Percentiles rank a stretch among this genome's conserved stretches.
Conservation (phyloP, 106 monocot genomes). For the Cymbidium sinense region DNA sequence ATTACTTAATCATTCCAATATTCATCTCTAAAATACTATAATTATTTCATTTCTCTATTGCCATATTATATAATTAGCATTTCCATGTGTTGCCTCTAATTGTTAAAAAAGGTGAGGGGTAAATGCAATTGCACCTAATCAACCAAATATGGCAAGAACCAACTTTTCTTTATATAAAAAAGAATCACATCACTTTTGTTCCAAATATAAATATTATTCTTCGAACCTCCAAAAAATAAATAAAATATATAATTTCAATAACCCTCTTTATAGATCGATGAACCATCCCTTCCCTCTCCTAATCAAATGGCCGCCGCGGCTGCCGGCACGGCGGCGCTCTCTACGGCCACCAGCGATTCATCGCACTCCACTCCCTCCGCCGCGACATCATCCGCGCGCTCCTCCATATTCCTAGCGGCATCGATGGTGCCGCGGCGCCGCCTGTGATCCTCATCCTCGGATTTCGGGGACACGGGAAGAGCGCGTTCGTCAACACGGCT, state of each 20-base stretch:
- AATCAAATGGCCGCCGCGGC: conserved; percentile 35
- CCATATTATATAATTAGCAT: neutral
- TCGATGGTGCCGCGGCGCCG: conserved; percentile 11
- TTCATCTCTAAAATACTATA: too few relatives aligned
- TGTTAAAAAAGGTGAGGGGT: neutral
- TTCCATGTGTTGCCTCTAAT: neutral
- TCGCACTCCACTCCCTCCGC: conserved; percentile 37
- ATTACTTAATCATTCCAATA: too few relatives aligned
- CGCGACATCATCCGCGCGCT: conserved; percentile 32
- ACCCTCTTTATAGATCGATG: conserved; percentile 3
- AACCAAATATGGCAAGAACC: neutral
- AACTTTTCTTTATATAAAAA: neutral
- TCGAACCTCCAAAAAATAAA: neutral
- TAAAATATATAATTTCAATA: neutral
- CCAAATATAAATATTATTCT: neutral
- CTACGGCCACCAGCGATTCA: conserved; percentile 17
- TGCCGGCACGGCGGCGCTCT: conserved; percentile 33
- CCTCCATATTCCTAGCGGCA: neutral
- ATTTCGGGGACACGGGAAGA: conserved; percentile 65
- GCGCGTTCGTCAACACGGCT: conserved; percentile 66
- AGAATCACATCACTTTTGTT: neutral
- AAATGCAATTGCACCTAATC: conserved; percentile 4
- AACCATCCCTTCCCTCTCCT: conserved; percentile 21
- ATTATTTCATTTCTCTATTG: too few relatives aligned
- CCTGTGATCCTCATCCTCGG: conserved; percentile 54